Evolutionary conservation across 2,329 filamentous ascomycete genomes (phyloP).

Genomic region (Verticillium nubilum): DNA sequence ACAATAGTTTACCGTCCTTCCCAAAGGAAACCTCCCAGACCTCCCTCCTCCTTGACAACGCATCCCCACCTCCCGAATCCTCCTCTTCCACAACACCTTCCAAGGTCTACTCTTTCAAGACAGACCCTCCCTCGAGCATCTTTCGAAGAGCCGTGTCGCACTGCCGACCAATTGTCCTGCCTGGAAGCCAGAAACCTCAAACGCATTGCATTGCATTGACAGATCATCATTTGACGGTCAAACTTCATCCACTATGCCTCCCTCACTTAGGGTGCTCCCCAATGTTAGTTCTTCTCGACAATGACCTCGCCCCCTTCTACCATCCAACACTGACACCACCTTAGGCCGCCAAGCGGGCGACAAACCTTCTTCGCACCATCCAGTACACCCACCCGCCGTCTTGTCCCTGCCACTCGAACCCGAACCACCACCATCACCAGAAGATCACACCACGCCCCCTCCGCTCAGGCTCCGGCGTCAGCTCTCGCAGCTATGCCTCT

Average conservation of each 20-base stretch:
- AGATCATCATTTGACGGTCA: not conserved
- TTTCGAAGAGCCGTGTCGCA: no score
- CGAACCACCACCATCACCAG: constrained; percentile 67
- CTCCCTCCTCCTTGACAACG: not conserved
- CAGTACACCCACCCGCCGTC: constrained; percentile 83
- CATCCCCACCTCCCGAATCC: not conserved
- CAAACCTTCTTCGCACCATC: constrained; percentile 77
- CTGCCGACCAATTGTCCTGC: not conserved
- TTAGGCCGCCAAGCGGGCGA: constrained; percentile 57
- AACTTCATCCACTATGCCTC: constrained; percentile 7
- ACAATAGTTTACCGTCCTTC: not conserved
- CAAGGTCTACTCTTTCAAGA: not conserved
- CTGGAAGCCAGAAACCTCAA: not conserved
- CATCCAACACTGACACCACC: constrained; percentile 1
- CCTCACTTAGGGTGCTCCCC: constrained; percentile 19
- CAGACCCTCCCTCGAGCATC: not conserved
- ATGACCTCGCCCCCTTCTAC: not conserved
- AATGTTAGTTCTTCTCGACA: constrained; percentile 14
- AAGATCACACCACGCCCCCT: constrained; percentile 44
- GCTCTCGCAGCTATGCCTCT: constrained; percentile 52
- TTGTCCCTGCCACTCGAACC: constrained; percentile 92
- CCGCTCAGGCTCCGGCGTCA: constrained; percentile 19
- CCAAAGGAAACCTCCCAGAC: not conserved
- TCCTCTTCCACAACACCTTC: not conserved
- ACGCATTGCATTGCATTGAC: not conserved